Evolutionary conservation across 106 monocot species (phyloP).

Genomic region (Triglochin maritima): DNA sequence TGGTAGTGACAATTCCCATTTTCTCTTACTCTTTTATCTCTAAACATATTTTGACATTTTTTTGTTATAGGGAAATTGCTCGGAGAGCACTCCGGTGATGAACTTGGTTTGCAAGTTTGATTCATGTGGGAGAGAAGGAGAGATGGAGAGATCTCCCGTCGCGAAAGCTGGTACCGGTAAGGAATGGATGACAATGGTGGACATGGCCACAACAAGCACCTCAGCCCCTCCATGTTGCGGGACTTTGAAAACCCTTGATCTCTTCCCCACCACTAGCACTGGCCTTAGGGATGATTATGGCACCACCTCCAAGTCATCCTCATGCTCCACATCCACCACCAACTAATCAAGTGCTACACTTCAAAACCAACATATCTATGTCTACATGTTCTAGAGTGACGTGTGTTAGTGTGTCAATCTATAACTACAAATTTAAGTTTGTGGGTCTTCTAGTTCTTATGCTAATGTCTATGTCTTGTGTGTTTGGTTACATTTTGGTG

Average conservation of each 20-base stretch:
- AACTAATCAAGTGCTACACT: slow-evolving; percentile 3
- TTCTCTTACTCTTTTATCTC: neutral
- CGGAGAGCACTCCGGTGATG: slow-evolving; percentile 10
- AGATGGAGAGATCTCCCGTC: slow-evolving; percentile 11
- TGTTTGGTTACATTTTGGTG: no score
- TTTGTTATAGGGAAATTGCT: slow-evolving; percentile 3
- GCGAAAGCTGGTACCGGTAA: neutral
- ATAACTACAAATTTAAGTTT: no score
- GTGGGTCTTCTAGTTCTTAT: no score
- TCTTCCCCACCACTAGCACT: slow-evolving; percentile 30
- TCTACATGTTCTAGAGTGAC: neutral
- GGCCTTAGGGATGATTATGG: slow-evolving; percentile 15
- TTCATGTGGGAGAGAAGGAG: slow-evolving; percentile 11
- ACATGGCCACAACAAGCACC: neutral
- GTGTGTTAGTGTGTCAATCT: no score
- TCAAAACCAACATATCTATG: neutral
- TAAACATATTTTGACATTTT: neutral
- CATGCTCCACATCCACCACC: slow-evolving; percentile 26
- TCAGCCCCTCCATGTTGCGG: slow-evolving; percentile 9
- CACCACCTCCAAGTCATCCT: slow-evolving; percentile 27
- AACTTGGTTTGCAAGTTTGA: slow-evolving; percentile 27
- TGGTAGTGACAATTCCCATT: neutral
- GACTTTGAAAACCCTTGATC: slow-evolving; percentile 30
- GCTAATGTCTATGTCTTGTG: no score
- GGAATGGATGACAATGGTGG: slow-evolving; percentile 15